Percentiles rank a stretch among this genome's conserved stretches.
Conservation (phyloP, 345 rosid species). For the Conringia planisiliqua region DNA sequence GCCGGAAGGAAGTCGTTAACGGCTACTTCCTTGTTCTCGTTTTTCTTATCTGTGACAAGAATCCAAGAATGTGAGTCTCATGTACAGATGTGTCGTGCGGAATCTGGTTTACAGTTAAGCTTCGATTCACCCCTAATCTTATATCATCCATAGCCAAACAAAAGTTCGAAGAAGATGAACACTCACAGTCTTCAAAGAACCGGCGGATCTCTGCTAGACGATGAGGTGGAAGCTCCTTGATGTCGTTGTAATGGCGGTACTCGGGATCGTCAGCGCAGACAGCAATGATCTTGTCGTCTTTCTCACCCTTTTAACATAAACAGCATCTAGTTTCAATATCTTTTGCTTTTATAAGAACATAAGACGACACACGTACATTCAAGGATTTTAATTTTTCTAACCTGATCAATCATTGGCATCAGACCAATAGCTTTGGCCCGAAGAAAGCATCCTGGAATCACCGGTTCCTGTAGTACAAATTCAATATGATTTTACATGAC, state of each 20-base stretch:
- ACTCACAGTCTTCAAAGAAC: conserved; percentile 97
- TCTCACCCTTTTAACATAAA: conserved; percentile 72
- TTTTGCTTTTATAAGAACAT: not conserved
- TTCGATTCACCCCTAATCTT: not conserved
- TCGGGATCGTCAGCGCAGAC: conserved; percentile 99
- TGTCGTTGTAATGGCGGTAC: conserved; percentile 85
- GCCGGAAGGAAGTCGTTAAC: conserved; percentile 92
- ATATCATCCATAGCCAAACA: not conserved
- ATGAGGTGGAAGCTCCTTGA: conserved; percentile 94
- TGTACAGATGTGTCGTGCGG: not conserved
- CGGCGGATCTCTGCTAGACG: conserved; percentile 98
- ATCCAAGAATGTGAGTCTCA: conserved; percentile 23
- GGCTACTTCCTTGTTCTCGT: conserved; percentile 99
- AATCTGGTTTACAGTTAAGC: not conserved
- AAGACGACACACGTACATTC: conserved; percentile 11
- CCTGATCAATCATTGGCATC: conserved; percentile 99
- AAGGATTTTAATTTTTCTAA: conserved; percentile 23
- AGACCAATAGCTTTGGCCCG: conserved; percentile 97
- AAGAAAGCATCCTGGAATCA: conserved; percentile 95
- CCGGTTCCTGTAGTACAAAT: conserved; percentile 69
- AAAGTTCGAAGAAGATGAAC: not conserved
- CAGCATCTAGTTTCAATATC: not conserved
- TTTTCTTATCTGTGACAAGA: conserved; percentile 74
- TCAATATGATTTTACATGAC: not conserved
- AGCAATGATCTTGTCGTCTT: conserved; percentile 98